Evolutionary conservation across 768 basidiomycete species (phyloP).

Genomic region (Gymnopilus junonius): DNA sequence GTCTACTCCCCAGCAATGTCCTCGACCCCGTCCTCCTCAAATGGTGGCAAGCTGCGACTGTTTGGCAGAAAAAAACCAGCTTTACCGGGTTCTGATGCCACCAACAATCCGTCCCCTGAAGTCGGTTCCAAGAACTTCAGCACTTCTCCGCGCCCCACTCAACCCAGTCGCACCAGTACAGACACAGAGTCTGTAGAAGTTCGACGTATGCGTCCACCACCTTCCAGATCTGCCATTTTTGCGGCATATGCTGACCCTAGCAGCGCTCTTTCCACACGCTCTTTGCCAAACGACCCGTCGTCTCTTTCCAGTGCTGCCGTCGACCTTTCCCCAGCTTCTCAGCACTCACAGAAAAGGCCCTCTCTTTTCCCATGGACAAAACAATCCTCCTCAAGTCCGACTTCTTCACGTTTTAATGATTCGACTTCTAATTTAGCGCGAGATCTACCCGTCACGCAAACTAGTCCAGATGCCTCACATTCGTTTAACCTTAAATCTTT

Average conservation of each 20-base stretch:
- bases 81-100: slow-evolving; percentile 11
- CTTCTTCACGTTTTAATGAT: slow-evolving; percentile 17
- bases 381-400: slow-evolving; percentile 33
- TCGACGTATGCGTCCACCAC: slow-evolving; percentile 57
- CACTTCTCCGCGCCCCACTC: slow-evolving; percentile 37
- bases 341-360: slow-evolving; percentile 29
- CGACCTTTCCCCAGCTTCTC: slow-evolving; percentile 35
- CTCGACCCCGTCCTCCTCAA: slow-evolving; percentile 25
- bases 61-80: slow-evolving; percentile 43
- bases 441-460: slow-evolving; percentile 13
- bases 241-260: slow-evolving; percentile 57
- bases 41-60: slow-evolving; percentile 39
- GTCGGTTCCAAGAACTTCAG: slow-evolving; percentile 20
- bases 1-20: slow-evolving; percentile 26
- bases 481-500: slow-evolving; percentile 81
- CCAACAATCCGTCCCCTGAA: slow-evolving; percentile 17
- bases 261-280: slow-evolving; percentile 62
- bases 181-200: slow-evolving; percentile 46
- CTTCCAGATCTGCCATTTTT: slow-evolving; percentile 68
- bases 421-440: slow-evolving; percentile 19
- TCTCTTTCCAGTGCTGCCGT: slow-evolving; percentile 35
- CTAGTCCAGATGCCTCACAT: slow-evolving; percentile 20
- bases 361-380: slow-evolving; percentile 38
- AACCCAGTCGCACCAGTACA: slow-evolving; percentile 37
- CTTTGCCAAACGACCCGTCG: slow-evolving; percentile 51